phyloP scores from a whole-genome alignment of 2,329 filamentous ascomycete genomes.

The Cordyceps tenuipes region DNA sequence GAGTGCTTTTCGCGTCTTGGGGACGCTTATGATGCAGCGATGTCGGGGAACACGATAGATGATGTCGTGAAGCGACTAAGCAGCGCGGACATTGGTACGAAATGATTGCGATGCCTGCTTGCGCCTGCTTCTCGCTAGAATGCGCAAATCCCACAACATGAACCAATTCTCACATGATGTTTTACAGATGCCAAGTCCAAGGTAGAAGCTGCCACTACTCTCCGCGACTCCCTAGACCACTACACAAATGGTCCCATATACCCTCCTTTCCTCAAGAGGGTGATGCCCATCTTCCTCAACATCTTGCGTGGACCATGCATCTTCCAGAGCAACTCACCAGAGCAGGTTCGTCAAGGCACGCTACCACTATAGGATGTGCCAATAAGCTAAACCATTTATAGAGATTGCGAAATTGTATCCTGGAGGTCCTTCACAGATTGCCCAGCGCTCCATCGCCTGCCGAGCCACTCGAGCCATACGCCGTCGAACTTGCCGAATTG shows the following conservation, averaged over 20 bases:
- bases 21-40: constrained; percentile 42
- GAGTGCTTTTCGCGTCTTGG: constrained; percentile 25
- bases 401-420: constrained; percentile 85
- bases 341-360: constrained; percentile 56
- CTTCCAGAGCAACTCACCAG: constrained; percentile 81
- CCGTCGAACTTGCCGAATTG: constrained; percentile 79
- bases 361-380: background rate
- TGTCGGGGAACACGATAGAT: constrained; percentile 54
- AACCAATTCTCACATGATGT: constrained; percentile 5
- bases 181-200: constrained; percentile 68
- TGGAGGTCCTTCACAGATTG: constrained; percentile 89
- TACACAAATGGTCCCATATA: constrained; percentile 76
- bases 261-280: constrained; percentile 69
- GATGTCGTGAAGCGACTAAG: constrained; percentile 55
- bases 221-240: constrained; percentile 87
- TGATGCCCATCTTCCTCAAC: constrained; percentile 83
- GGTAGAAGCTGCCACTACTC: constrained; percentile 70
- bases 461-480: constrained; percentile 81
- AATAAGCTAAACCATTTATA: constrained; percentile 26
- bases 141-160: background rate
- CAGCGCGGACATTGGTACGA: constrained; percentile 45
- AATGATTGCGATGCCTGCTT: background rate
- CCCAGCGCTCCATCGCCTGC: constrained; percentile 60
- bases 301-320: constrained; percentile 80
- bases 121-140: background rate